Conservation (phyloP, 2,329 filamentous ascomycete genomes). For the Pezicula carpinea region DNA sequence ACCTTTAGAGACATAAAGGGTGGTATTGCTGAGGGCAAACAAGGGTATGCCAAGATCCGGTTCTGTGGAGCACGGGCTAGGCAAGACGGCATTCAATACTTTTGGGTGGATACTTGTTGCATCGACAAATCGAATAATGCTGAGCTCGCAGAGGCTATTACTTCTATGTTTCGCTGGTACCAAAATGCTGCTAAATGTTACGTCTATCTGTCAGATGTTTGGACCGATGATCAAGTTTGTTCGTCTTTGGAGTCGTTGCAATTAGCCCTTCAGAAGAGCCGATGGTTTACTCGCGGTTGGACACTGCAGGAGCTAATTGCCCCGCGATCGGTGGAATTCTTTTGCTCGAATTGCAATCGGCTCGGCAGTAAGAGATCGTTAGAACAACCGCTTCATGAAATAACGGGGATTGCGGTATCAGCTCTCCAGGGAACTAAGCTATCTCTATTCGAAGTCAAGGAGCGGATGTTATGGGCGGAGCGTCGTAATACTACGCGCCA, state of each 20-base stretch:
- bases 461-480: constrained; percentile 29
- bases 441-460: constrained; percentile 24
- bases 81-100: background rate
- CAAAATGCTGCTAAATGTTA: constrained; percentile 14
- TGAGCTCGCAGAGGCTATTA: constrained; percentile 16
- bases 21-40: constrained; percentile 3
- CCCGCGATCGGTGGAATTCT: constrained; percentile 13
- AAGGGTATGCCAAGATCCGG: constrained; percentile 11
- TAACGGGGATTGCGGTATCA: constrained; percentile 7
- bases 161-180: constrained; percentile 23
- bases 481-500: constrained; percentile 29
- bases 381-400: constrained; percentile 6
- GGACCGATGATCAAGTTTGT: background rate
- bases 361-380: constrained; percentile 12
- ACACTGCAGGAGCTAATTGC: no score
- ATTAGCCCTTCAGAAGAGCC: constrained; percentile 7
- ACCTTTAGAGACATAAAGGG: constrained; percentile 11
- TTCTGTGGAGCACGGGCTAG: constrained; percentile 1
- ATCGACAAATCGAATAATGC: background rate
- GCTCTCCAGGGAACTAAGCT: constrained; percentile 10
- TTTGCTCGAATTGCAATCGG: constrained; percentile 4
- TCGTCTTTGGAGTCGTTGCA: constrained; percentile 8
- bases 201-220: constrained; percentile 10
- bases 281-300: constrained; percentile 19
- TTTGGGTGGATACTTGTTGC: no score